Percentiles rank a stretch among this genome's conserved stretches.
These are phyloP conservation scores for Liriodendron chinense DNA, from an alignment of 164 flowering plant species.

Conservation along the genomic window DNA sequence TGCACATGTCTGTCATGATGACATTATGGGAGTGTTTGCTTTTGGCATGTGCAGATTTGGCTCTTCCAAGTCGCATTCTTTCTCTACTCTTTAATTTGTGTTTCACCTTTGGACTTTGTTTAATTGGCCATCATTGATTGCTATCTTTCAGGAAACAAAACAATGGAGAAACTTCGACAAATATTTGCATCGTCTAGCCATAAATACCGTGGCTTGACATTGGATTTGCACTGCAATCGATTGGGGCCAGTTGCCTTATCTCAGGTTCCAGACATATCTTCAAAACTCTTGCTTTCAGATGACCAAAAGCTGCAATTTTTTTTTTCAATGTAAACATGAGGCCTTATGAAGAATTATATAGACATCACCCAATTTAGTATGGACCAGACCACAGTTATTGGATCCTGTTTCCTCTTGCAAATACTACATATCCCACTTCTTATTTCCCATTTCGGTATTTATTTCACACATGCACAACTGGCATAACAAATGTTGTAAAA, in stretches of 20 bases:
- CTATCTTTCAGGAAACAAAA: slow-evolving; percentile 63
- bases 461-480: too few relatives aligned
- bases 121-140: neutral
- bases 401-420: too few relatives aligned
- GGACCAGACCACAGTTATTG: too few relatives aligned
- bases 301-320: neutral
- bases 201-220: slow-evolving; percentile 71
- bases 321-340: neutral
- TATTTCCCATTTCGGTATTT: too few relatives aligned
- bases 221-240: slow-evolving; percentile 88
- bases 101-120: neutral
- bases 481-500: too few relatives aligned
- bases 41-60: too few relatives aligned
- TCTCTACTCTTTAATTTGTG: neutral
- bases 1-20: neutral
- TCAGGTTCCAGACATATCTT: slow-evolving; percentile 48
- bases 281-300: neutral
- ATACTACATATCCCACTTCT: too few relatives aligned
- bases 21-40: neutral
- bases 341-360: neutral
- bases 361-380: neutral
- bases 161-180: slow-evolving; percentile 76
- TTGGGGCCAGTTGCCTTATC: slow-evolving; percentile 90
- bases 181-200: slow-evolving; percentile 62
- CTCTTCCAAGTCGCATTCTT: neutral